phyloP scores from a whole-genome alignment of 306 rosid genomes.

The Rubus idaeus region DNA sequence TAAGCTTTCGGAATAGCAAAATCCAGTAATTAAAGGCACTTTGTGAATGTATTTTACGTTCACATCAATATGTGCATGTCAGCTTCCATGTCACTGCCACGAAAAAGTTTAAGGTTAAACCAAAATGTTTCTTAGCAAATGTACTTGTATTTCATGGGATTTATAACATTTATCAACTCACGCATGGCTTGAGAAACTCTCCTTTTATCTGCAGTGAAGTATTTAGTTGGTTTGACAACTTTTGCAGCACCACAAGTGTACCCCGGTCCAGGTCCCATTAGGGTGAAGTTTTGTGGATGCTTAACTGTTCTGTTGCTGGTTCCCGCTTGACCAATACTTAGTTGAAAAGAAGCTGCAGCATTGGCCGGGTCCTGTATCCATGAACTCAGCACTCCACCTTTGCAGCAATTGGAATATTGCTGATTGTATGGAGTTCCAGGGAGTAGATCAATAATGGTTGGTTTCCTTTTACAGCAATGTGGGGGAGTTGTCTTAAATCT shows the following conservation, averaged over 20 bases:
- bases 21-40: no score
- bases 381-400: slow-evolving; percentile 83
- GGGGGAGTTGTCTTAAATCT: slow-evolving; percentile 53
- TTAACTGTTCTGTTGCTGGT: slow-evolving; percentile 64
- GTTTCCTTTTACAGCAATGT: slow-evolving; percentile 70
- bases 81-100: slow-evolving; percentile 91
- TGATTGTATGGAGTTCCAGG: slow-evolving; percentile 85
- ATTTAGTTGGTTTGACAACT: slow-evolving; percentile 54
- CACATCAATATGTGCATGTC: slow-evolving; percentile 84
- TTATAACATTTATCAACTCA: slow-evolving; percentile 41
- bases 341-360: slow-evolving; percentile 67
- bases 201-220: slow-evolving; percentile 56
- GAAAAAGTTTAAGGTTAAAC: slow-evolving; percentile 18
- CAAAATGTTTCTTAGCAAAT: background rate
- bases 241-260: slow-evolving; percentile 73
- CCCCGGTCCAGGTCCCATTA: slow-evolving; percentile 83
- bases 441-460: slow-evolving; percentile 71
- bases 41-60: no score
- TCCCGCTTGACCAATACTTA: slow-evolving; percentile 77
- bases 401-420: slow-evolving; percentile 82
- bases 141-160: background rate
- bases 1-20: no score
- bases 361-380: slow-evolving; percentile 70
- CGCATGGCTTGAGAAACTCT: slow-evolving; percentile 82
- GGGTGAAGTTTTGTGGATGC: slow-evolving; percentile 65